Conservation (phyloP, 257 asterid genomes). For the Oldenlandia corymbosa region DNA sequence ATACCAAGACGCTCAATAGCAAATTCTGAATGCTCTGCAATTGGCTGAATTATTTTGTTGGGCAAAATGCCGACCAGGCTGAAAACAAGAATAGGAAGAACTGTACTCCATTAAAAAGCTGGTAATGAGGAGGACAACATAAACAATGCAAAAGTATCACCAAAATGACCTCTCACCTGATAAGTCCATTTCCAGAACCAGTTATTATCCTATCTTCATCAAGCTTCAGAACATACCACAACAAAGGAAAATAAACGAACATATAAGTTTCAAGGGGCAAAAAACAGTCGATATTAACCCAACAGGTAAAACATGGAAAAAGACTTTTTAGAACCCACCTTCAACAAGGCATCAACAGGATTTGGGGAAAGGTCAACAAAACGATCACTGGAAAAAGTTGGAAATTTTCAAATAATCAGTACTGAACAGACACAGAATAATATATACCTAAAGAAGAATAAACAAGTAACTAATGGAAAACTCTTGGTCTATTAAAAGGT, state of each 20-base stretch:
- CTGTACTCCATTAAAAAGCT: slow-evolving; percentile 7
- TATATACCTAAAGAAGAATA: slow-evolving; percentile 13
- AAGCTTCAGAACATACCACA: slow-evolving; percentile 43
- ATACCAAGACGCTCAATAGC: slow-evolving; percentile 92
- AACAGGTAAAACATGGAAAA: too few species aligned
- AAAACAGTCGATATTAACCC: slow-evolving; percentile 1
- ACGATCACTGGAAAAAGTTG: slow-evolving; percentile 59
- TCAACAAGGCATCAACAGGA: slow-evolving; percentile 72
- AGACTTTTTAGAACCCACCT: slow-evolving; percentile 41
- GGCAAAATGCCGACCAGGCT: slow-evolving; percentile 88
- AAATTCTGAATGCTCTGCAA: slow-evolving; percentile 82
- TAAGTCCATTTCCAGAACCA: slow-evolving; percentile 83
- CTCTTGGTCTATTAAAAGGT: neutral
- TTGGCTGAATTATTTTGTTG: slow-evolving; percentile 85
- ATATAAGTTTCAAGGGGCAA: neutral
- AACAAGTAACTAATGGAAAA: neutral
- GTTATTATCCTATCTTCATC: slow-evolving; percentile 88
- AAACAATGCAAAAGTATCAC: neutral
- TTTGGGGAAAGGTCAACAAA: slow-evolving; percentile 82
- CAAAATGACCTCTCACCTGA: slow-evolving; percentile 39
- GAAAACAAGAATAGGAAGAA: slow-evolving; percentile 19
- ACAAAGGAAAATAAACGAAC: slow-evolving; percentile 10
- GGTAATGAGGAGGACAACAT: slow-evolving; percentile 7
- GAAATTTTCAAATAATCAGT: slow-evolving; percentile 12
- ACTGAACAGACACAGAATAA: slow-evolving; percentile 14